Evolutionary conservation across 2,329 filamentous ascomycete species (phyloP).

Genomic region (Pestalotiopsis fici): DNA sequence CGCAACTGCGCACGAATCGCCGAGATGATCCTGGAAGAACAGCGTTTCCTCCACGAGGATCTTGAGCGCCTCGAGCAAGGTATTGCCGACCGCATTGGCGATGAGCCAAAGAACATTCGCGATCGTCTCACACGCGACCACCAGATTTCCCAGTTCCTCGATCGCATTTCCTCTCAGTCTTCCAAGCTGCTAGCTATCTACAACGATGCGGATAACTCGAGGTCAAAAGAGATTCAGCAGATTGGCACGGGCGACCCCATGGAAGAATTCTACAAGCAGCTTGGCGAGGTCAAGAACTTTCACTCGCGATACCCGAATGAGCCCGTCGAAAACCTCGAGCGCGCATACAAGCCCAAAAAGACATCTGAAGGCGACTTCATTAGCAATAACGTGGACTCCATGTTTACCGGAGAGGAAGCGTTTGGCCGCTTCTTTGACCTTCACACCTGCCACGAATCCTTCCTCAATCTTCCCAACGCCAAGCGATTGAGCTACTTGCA

Average conservation of each 20-base stretch:
- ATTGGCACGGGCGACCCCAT: conserved; percentile 86
- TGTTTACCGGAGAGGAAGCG: conserved; percentile 95
- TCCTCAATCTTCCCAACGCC: conserved; percentile 83
- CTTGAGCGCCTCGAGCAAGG: conserved; percentile 94
- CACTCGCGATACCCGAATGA: conserved; percentile 92
- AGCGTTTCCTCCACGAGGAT: conserved; percentile 93
- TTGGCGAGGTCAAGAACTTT: conserved; percentile 80
- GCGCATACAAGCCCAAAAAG: conserved; percentile 77
- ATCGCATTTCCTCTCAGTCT: conserved; percentile 86
- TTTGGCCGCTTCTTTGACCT: conserved; percentile 93
- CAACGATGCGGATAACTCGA: conserved; percentile 71
- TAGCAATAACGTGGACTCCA: conserved; percentile 74
- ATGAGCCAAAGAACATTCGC: conserved; percentile 88
- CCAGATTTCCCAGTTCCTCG: conserved; percentile 83
- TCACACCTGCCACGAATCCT: conserved; percentile 80
- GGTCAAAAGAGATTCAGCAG: conserved; percentile 78
- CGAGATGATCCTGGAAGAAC: conserved; percentile 84
- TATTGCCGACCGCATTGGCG: conserved; percentile 82
- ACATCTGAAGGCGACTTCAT: conserved; percentile 65
- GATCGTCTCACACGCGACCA: conserved; percentile 90
- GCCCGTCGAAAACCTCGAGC: conserved; percentile 91
- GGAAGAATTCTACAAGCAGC: conserved; percentile 86
- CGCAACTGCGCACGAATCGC: background rate
- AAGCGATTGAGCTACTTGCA: conserved; percentile 89
- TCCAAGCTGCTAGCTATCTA: conserved; percentile 80